phyloP scores from a whole-genome alignment of 768 basidiomycete species.

The Pleurotus cornucopiae region DNA sequence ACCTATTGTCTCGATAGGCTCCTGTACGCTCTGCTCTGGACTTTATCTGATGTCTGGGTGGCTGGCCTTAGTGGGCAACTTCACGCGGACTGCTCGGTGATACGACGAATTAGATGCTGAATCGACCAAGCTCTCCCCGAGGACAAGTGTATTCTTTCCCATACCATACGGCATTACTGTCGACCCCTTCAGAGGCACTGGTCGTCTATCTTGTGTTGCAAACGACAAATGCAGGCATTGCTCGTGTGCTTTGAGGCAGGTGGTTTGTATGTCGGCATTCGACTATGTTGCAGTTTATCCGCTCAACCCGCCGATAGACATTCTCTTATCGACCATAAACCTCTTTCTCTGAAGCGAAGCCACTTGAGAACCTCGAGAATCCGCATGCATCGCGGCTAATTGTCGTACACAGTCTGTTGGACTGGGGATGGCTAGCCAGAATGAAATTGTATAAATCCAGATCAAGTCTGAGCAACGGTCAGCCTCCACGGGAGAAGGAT shows the following conservation, averaged over 20 bases:
- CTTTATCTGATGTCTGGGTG: neutral
- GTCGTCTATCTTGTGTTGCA: neutral
- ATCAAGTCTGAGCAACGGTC: neutral
- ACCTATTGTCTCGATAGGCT: too few relatives aligned
- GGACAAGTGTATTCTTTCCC: neutral
- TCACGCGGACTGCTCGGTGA: too few relatives aligned
- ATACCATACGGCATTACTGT: neutral
- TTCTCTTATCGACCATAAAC: slow-evolving; percentile 1
- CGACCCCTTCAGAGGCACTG: neutral
- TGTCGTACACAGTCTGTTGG: neutral
- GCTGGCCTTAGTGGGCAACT: too few relatives aligned
- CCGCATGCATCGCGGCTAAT: slow-evolving; percentile 5
- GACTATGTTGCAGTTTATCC: neutral
- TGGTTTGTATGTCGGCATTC: neutral
- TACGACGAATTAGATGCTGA: neutral
- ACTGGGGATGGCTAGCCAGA: neutral
- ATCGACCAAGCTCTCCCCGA: neutral
- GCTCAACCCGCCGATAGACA: neutral
- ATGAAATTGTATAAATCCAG: slow-evolving; percentile 3
- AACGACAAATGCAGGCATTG: neutral
- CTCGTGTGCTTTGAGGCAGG: neutral
- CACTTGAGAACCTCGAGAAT: slow-evolving; percentile 5
- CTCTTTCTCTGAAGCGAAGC: neutral
- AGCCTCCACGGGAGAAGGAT: neutral
- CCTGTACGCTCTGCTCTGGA: neutral